Evolutionary conservation across 768 basidiomycete species (phyloP), one percentile per base, ranked within the genome.

Genomic region (Lactarius evosmus): DNA sequence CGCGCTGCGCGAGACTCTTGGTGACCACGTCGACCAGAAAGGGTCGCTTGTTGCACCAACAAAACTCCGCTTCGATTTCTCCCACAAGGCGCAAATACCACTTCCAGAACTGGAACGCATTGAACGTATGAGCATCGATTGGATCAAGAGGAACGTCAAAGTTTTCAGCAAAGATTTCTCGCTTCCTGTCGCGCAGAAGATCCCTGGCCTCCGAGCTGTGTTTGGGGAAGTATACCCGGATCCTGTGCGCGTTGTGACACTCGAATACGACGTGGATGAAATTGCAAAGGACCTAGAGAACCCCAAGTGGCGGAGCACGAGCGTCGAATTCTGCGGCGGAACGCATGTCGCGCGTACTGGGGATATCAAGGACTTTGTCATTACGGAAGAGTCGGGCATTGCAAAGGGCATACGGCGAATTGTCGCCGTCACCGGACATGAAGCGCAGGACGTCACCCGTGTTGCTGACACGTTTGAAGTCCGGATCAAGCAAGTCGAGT

Each of bases 151-250:
- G 74, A 94, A 96, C 69, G 93, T 94, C 67, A 84, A 81, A 64
- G 97, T 98, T 29, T 97, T 79, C 73, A 88, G 93, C 73, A 88
- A 92, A 74, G 93, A 99, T 54, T 75, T 99, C 56, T 80, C 86
- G 53, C 80, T 99, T 30, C 80, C 82, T 58, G 82, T 81, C 7
- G 95, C 94, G 0, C 85, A 86, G 69, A 86, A 88, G 73, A 96
- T 99, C 58, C 85, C 95, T n/a, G 96, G 97, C 6, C 75, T 98
- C 34, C 83, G 97, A 34, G 97, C 96, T 2, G 97, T 99, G 51
- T 99, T 99, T 70, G 97, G 97, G 51, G 97, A 99, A 77, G 83
- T 91, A 0, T 99, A 99, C 73, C 97, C 97, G 4, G 95, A 98
- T 74, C 97, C 97, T 3, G 97, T 99, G 22, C 83, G 96, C 33